These are phyloP conservation scores for Hypomontagnella submonticulosa DNA, from an alignment of 495 filamentous ascomycete species.

Conservation along the genomic window DNA sequence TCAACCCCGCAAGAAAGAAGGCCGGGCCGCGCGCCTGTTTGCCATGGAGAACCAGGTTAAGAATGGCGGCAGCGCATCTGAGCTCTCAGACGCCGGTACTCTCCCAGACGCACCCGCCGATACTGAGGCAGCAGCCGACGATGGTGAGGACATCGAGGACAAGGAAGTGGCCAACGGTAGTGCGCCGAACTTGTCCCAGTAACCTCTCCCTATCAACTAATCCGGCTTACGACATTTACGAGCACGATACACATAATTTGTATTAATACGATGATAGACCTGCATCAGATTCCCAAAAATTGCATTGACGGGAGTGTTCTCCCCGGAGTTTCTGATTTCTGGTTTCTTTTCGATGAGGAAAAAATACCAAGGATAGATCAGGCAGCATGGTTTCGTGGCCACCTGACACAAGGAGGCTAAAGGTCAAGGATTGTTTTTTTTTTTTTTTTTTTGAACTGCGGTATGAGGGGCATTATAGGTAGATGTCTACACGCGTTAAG, in stretches of 20 bases:
- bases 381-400: conserved; percentile 10
- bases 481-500: conserved; percentile 5
- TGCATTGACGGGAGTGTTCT: conserved; percentile 31
- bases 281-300: conserved; percentile 33
- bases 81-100: conserved; percentile 32
- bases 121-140: conserved; percentile 21
- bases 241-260: conserved; percentile 18
- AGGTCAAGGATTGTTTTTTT: background rate
- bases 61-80: conserved; percentile 25
- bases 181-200: background rate
- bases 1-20: conserved; percentile 64
- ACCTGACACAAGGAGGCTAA: background rate
- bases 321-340: conserved; percentile 22
- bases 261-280: conserved; percentile 33
- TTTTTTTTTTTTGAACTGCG: background rate
- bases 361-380: conserved; percentile 11
- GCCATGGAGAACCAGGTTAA: conserved; percentile 51
- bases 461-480: conserved; percentile 11
- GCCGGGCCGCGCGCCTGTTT: conserved; percentile 59
- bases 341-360: conserved; percentile 5
- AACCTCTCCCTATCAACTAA: background rate
- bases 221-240: conserved; percentile 15
- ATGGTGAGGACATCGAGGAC: conserved; percentile 3
- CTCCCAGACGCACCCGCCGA: conserved; percentile 32
- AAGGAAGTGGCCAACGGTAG: background rate